These are phyloP conservation scores for Phytophthora pseudosyringae DNA, from an alignment of 352 stramenopile genomes.

Conservation along the genomic window DNA sequence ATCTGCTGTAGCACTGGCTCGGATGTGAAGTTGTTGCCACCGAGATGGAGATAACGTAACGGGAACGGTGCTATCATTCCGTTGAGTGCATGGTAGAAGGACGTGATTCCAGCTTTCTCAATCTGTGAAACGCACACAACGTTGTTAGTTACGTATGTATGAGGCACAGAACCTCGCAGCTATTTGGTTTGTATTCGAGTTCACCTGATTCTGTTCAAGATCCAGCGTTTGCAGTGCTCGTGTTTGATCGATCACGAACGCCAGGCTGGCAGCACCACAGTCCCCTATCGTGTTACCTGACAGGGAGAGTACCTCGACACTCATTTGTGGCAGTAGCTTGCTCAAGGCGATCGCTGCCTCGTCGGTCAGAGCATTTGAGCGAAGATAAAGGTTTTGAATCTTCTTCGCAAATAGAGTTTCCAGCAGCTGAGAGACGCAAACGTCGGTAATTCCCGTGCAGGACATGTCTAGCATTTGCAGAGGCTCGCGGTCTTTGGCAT, in stretches of 20 bases:
- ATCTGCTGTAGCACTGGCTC: constrained; percentile 21
- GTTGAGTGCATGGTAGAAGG: constrained; percentile 49
- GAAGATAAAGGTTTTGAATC: constrained; percentile 48
- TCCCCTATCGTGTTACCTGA: constrained; percentile 54
- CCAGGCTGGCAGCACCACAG: constrained; percentile 45
- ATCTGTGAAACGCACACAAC: constrained; percentile 36
- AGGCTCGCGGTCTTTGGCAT: constrained; percentile 12
- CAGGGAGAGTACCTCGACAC: constrained; percentile 44
- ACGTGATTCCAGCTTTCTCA: constrained; percentile 31
- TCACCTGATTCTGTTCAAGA: constrained; percentile 59
- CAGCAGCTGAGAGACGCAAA: constrained; percentile 23
- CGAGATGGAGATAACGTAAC: constrained; percentile 48
- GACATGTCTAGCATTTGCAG: constrained; percentile 53
- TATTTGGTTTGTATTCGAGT: not conserved
- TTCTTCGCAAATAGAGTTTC: constrained; percentile 13
- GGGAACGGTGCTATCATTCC: constrained; percentile 35
- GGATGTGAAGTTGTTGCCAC: constrained; percentile 26
- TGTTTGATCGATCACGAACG: constrained; percentile 52
- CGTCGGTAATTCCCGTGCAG: constrained; percentile 47
- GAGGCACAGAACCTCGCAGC: not conserved
- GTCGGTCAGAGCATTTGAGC: constrained; percentile 53
- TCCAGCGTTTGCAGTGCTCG: constrained; percentile 48
- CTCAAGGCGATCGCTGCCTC: constrained; percentile 27
- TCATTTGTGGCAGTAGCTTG: constrained; percentile 21
- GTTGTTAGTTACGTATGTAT: not conserved